Conservation (phyloP, 2,329 filamentous ascomycete species). For the Dactylellina leptospora region DNA sequence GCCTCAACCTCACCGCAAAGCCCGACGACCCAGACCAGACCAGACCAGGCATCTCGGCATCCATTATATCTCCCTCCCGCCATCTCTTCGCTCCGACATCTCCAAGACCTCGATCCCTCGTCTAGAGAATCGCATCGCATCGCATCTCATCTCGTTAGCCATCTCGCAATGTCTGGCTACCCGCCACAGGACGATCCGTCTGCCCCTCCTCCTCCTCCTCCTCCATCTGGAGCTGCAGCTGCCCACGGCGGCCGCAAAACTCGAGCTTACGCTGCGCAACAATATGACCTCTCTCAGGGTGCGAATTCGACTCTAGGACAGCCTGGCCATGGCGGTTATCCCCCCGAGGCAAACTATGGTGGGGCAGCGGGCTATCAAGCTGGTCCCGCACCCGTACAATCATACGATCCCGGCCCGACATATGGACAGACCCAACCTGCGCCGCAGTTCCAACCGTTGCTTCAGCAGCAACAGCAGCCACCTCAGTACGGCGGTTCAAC, state of each 20-base stretch:
- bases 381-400: constrained; percentile 61
- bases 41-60: neutral
- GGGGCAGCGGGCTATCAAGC: constrained; percentile 59
- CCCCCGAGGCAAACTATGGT: constrained; percentile 64
- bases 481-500: constrained; percentile 31
- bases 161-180: constrained; percentile 60
- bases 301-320: constrained; percentile 74
- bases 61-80: neutral
- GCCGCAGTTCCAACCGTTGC: constrained; percentile 60
- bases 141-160: constrained; percentile 17
- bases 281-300: constrained; percentile 89
- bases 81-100: constrained; percentile 15
- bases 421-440: constrained; percentile 59
- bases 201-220: constrained; percentile 58
- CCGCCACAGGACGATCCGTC: constrained; percentile 62
- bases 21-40: neutral
- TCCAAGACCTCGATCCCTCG: constrained; percentile 2
- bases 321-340: constrained; percentile 65
- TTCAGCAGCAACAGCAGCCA: constrained; percentile 53
- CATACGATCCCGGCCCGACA: constrained; percentile 62
- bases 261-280: constrained; percentile 90
- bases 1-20: constrained; percentile 19
- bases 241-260: constrained; percentile 80
- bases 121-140: constrained; percentile 9
- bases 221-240: constrained; percentile 56